Conservation (phyloP, 1,139 yeast genomes). For the Diutina rugosa region DNA sequence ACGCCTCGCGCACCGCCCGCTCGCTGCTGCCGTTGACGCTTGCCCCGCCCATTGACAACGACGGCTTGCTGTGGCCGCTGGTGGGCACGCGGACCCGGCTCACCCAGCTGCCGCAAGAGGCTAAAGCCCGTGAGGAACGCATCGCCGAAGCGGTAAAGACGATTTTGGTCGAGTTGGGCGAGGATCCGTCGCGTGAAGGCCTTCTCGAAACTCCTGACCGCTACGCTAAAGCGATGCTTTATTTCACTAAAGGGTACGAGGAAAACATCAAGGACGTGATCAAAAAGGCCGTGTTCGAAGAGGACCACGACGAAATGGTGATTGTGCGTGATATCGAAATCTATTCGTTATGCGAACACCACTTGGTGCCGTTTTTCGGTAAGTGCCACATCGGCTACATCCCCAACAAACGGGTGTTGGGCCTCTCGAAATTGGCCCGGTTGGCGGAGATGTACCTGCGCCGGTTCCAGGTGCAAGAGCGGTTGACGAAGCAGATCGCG, state of each 20-base stretch:
- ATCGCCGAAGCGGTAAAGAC: conserved; percentile 81
- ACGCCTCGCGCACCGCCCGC: not conserved
- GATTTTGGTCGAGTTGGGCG: conserved; percentile 78
- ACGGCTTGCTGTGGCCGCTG: conserved; percentile 92
- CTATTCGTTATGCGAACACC: conserved; percentile 92
- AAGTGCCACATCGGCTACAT: conserved; percentile 94
- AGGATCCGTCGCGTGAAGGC: conserved; percentile 83
- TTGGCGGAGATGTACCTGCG: conserved; percentile 95
- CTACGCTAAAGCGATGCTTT: conserved; percentile 93
- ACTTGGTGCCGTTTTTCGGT: conserved; percentile 92
- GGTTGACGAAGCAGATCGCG: conserved; percentile 93
- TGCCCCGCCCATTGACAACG: conserved; percentile 78
- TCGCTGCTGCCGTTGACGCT: conserved; percentile 55
- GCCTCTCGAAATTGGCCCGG: conserved; percentile 85
- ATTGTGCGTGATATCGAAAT: conserved; percentile 91
- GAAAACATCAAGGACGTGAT: conserved; percentile 84
- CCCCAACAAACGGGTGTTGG: conserved; percentile 90
- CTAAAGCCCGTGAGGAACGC: conserved; percentile 48
- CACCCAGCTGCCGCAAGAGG: conserved; percentile 52
- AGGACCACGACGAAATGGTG: conserved; percentile 98
- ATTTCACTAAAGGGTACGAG: conserved; percentile 92
- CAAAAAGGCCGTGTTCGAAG: conserved; percentile 92
- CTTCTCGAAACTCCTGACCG: conserved; percentile 88
- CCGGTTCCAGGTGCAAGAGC: conserved; percentile 91
- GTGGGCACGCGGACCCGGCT: conserved; percentile 71